A percentile compares a stretch with the other conserved stretches of the same genome.
Conservation (phyloP, 2,329 filamentous ascomycete genomes). For the Pseudocercospora musae region DNA sequence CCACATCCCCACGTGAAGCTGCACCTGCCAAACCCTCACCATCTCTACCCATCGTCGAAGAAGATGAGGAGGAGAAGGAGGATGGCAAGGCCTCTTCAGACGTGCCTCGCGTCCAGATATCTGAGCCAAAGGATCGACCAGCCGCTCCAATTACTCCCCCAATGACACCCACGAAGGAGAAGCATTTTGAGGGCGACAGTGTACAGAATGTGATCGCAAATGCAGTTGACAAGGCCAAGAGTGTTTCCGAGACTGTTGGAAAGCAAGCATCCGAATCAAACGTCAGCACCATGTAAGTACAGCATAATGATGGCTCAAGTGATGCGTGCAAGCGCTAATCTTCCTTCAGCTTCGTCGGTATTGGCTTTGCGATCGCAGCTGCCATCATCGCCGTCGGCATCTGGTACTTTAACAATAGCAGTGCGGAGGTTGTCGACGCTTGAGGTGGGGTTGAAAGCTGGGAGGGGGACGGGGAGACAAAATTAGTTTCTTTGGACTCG, state of each 20-base stretch:
- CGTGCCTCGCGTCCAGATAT: conserved; percentile 11
- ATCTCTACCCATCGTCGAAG: conserved; percentile 29
- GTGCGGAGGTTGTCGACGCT: conserved; percentile 11
- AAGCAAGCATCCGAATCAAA: conserved; percentile 3
- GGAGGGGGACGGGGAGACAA: background rate
- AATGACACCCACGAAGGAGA: conserved; percentile 33
- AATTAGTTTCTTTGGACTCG: background rate
- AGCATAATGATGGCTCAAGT: background rate
- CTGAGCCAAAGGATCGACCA: conserved; percentile 17
- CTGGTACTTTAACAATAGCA: conserved; percentile 11
- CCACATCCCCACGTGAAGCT: conserved; percentile 11
- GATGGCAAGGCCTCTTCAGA: conserved; percentile 9
- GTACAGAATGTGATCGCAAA: conserved; percentile 12
- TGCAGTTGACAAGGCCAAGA: conserved; percentile 19
- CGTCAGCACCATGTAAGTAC: conserved; percentile 6
- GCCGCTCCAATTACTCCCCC: conserved; percentile 34
- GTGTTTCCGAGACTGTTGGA: background rate
- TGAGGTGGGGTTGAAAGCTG: background rate
- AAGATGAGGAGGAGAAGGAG: conserved; percentile 26
- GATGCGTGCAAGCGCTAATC: background rate
- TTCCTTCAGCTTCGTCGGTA: conserved; percentile 7
- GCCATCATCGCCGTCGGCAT: conserved; percentile 13
- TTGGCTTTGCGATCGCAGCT: conserved; percentile 15
- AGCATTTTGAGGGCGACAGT: conserved; percentile 7
- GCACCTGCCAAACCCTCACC: conserved; percentile 17